Conservation (phyloP, 2,329 filamentous ascomycete genomes). For the Emergomyces africanus region DNA sequence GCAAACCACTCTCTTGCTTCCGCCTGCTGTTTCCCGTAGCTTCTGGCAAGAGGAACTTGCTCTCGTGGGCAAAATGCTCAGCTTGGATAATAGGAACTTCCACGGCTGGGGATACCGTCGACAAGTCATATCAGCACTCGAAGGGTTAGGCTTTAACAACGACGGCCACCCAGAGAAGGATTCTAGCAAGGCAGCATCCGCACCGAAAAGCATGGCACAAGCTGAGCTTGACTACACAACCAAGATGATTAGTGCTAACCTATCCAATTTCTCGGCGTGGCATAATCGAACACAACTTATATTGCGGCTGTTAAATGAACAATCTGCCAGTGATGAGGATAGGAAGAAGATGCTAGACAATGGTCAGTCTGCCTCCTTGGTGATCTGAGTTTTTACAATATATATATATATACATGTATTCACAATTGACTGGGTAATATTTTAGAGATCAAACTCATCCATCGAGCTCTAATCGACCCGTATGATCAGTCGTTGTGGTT, state of each 20-base stretch:
- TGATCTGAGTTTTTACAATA: neutral
- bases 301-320: constrained; percentile 58
- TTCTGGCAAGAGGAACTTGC: constrained; percentile 79
- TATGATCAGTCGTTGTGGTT: constrained; percentile 97
- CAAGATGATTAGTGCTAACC: constrained; percentile 68
- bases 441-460: constrained; percentile 62
- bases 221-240: constrained; percentile 81
- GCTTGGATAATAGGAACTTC: constrained; percentile 78
- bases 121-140: constrained; percentile 61
- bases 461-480: constrained; percentile 71
- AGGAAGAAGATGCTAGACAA: constrained; percentile 59
- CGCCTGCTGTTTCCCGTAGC: constrained; percentile 40
- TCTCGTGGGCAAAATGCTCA: constrained; percentile 78
- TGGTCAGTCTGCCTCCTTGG: constrained; percentile 32
- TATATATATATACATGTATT: neutral
- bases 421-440: neutral
- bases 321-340: constrained; percentile 48
- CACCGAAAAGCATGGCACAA: constrained; percentile 55
- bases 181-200: constrained; percentile 21
- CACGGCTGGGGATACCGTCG: constrained; percentile 92
- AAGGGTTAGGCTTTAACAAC: constrained; percentile 34
- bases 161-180: constrained; percentile 11
- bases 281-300: constrained; percentile 82
- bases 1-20: constrained; percentile 54
- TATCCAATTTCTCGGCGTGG: constrained; percentile 97